phyloP scores from a whole-genome alignment of 129 eudicot species.

The Gnaphalium uliginosum region DNA sequence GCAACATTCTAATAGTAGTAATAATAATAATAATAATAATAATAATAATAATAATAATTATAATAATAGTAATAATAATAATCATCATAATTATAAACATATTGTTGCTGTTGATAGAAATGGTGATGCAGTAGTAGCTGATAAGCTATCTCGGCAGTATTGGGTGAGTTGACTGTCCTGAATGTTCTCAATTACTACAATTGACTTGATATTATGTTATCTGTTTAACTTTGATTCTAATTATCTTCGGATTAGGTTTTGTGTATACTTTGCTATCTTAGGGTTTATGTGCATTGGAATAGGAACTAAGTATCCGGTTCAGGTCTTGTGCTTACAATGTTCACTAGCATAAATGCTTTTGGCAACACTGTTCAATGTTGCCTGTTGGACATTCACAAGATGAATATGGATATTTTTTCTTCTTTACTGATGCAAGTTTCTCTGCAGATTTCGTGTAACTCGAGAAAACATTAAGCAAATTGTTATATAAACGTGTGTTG shows the following conservation, averaged over 20 bases:
- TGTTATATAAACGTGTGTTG: neutral
- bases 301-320: neutral
- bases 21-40: neutral
- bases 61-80: neutral
- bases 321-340: neutral
- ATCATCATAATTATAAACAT: neutral
- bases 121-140: conserved; percentile 58
- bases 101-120: conserved; percentile 27
- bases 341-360: neutral
- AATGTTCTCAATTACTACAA: neutral
- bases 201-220: neutral
- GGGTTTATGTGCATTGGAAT: neutral
- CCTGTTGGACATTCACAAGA: neutral
- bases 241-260: neutral
- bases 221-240: neutral
- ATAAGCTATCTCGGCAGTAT: conserved; percentile 71
- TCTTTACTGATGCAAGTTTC: neutral
- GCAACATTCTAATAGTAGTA: conserved; percentile 15
- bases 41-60: neutral
- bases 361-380: neutral
- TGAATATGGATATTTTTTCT: neutral
- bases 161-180: conserved; percentile 60
- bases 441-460: neutral
- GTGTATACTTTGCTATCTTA: conserved; percentile 1
- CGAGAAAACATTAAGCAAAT: neutral